A percentile compares a stretch with the other conserved stretches of the same genome.
Evolutionary conservation across 2,329 filamentous ascomycete species (phyloP).

Genomic region (Pyricularia pennisetigena): DNA sequence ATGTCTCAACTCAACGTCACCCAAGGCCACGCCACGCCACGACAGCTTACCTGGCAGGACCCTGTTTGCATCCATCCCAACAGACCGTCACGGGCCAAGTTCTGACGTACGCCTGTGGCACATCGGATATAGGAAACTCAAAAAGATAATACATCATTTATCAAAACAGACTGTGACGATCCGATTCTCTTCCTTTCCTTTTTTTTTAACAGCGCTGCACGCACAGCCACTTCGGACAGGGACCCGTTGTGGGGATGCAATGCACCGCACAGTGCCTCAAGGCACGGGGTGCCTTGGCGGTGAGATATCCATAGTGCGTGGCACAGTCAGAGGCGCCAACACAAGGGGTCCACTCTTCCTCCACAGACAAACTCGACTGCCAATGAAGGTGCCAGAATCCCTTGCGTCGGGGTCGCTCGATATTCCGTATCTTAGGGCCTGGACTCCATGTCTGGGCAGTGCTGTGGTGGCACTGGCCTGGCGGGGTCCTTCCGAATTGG

Average conservation of each 20-base stretch:
- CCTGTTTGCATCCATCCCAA: not conserved
- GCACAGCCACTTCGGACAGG: not conserved
- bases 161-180: not conserved
- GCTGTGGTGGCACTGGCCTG: not conserved
- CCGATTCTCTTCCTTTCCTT: not conserved
- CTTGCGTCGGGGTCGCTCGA: not conserved
- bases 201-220: not conserved
- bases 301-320: not conserved
- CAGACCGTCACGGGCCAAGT: not conserved
- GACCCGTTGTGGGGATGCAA: not conserved
- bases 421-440: not conserved
- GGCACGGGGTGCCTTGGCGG: not conserved
- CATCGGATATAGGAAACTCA: not conserved
- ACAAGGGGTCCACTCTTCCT: not conserved
- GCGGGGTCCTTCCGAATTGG: not conserved
- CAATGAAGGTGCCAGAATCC: not conserved
- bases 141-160: not conserved
- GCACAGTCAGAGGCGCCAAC: not conserved
- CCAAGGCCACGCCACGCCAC: not conserved
- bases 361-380: not conserved
- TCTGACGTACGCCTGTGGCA: not conserved
- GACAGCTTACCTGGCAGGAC: not conserved
- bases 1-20: not conserved
- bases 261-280: not conserved
- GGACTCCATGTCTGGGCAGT: not conserved